phyloP scores from a whole-genome alignment of 2,329 filamentous ascomycete species.

The Colletotrichum sp. region DNA sequence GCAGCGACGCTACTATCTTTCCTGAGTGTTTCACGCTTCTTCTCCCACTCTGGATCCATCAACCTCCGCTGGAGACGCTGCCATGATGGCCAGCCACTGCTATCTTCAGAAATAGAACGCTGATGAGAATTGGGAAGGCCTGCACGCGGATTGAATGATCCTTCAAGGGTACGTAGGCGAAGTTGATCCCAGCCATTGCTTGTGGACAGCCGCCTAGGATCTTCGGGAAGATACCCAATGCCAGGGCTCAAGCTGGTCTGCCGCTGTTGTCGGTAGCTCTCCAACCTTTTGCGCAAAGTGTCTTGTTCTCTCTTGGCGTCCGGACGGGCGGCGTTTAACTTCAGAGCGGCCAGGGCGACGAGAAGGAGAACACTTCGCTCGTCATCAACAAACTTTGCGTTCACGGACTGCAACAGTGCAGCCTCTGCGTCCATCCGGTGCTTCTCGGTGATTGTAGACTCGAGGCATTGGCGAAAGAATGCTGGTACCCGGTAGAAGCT shows the following conservation, averaged over 20 bases:
- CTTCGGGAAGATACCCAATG: background rate
- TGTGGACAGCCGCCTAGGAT: background rate
- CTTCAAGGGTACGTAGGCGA: background rate
- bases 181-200: background rate
- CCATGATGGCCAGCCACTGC: background rate
- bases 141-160: background rate
- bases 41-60: background rate
- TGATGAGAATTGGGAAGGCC: background rate
- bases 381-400: rapidly evolving
- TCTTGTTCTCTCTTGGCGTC: background rate
- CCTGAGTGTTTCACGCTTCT: background rate
- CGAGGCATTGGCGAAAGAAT: background rate
- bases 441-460: background rate
- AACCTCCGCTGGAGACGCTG: background rate
- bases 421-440: background rate
- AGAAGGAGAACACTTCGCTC: background rate
- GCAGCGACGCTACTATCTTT: background rate
- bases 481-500: background rate
- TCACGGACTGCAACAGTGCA: background rate
- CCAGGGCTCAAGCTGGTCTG: background rate
- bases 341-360: background rate
- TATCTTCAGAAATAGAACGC: background rate
- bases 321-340: background rate
- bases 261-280: background rate
- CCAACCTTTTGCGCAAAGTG: background rate